phyloP scores from a whole-genome alignment of 169 alveolate species.

The Miamiensis avidus region DNA sequence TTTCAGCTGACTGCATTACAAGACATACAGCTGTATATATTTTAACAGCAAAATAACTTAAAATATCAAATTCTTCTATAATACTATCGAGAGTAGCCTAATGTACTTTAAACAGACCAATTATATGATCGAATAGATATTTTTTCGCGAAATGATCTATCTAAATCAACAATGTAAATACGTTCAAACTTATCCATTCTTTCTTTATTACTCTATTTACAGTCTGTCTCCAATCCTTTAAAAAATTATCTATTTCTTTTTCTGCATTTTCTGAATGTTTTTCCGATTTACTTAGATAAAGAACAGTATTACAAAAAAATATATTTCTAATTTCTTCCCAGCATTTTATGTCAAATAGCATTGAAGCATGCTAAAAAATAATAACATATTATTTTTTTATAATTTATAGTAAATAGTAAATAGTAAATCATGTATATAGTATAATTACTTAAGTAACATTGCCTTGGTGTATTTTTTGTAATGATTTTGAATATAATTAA shows the following conservation, averaged over 20 bases:
- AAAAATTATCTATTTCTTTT: background rate
- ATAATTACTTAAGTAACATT: no score
- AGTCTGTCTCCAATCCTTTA: background rate
- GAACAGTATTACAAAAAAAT: background rate
- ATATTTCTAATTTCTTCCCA: background rate
- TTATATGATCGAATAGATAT: background rate
- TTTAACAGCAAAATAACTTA: no score
- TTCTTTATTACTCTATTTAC: no score
- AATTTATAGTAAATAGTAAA: no score
- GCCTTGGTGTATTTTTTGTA: no score
- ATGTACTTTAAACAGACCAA: background rate
- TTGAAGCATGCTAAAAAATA: background rate
- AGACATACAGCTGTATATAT: background rate
- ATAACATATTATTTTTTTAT: no score
- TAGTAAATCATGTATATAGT: no score
- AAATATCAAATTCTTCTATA: background rate
- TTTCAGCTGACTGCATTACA: no score
- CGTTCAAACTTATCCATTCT: background rate
- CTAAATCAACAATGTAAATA: no score
- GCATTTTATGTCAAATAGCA: background rate
- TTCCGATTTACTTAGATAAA: background rate
- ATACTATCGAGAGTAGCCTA: background rate
- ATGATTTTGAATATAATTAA: no score
- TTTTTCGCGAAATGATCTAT: no score
- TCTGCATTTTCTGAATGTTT: background rate